phyloP scores from a whole-genome alignment of 164 flowering plant species.

The Kalanchoe fedtschenkoi region DNA sequence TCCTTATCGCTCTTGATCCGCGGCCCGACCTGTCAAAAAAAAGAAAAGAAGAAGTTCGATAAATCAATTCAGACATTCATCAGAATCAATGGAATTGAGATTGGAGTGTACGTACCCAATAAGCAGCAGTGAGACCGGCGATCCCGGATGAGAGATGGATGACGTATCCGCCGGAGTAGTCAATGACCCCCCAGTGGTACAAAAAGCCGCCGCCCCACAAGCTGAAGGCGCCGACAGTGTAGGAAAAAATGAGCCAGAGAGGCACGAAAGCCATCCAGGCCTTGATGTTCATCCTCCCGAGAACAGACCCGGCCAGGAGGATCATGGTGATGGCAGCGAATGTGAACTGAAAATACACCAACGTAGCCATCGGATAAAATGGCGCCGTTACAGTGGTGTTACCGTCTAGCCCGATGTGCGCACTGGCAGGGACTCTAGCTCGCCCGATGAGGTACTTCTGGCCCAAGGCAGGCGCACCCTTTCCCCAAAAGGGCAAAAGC shows the following conservation, averaged over 20 bases:
- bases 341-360: constrained; percentile 46
- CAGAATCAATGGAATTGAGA: not conserved
- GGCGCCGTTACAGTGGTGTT: constrained; percentile 20
- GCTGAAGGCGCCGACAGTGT: constrained; percentile 56
- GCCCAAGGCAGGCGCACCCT: constrained; percentile 32
- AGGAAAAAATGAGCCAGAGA: constrained; percentile 49
- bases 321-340: constrained; percentile 53
- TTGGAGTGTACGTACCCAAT: constrained; percentile 57
- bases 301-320: constrained; percentile 43
- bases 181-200: constrained; percentile 62
- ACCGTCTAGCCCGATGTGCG: constrained; percentile 11
- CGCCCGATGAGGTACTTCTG: constrained; percentile 25
- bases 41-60: not conserved
- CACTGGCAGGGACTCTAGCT: constrained; percentile 29
- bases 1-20: constrained; percentile 9
- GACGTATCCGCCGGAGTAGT: constrained; percentile 64
- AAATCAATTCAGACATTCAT: not conserved
- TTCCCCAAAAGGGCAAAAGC: constrained; percentile 42
- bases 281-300: constrained; percentile 47
- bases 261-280: constrained; percentile 68
- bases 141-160: constrained; percentile 53
- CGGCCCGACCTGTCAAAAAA: constrained; percentile 5
- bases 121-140: constrained; percentile 58
- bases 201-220: constrained; percentile 67
- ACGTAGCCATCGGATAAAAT: constrained; percentile 35